Base-by-base conservation (phyloP, 2,329 filamentous ascomycete species). In the Diaporthe destruens region DNA sequence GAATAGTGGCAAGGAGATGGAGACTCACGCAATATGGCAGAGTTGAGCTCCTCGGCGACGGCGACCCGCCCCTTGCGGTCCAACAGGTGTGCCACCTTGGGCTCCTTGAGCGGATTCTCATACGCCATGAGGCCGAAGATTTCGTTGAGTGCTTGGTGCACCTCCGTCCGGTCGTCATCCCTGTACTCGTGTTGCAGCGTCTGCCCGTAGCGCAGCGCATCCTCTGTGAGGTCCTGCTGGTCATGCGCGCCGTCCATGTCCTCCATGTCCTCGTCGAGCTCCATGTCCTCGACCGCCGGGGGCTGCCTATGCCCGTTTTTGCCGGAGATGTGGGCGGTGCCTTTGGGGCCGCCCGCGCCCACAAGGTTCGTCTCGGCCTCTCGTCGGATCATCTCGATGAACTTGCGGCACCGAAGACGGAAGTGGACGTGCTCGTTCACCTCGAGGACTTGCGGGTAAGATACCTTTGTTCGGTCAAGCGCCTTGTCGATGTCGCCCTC, bases 31-130 rank as follows among this genome's bases (percentile, higher is more conserved):
- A 99, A 82, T 77, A 99, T 98, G 59, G 94, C 95, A 74, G 94
- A 94, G 82, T 98, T 98, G 71, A 99, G 86, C 81, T 98, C 95
- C 84, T 99, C 96, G 11, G 95, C 95, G 53, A 98, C 94, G 23
- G 90, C 87, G 23, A 91, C 89, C 55, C 96, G 87, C 1, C 94
- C 94, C 68, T 88, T 89, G 51, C 89, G 87, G 77, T 97, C 94
- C 72, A 99, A 85, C 73, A 98, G 84, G 79, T 94, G 92, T 20
- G 92, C 91, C 72, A 98, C 88, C 73, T 92, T 89, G 63, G 88
- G 87, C 75, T 93, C 94, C 76, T 91, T 90, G 20, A 93, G 87
- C 0, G 95, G 94, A 79, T 98, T 94, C 47, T 89, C 84, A 79
- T 98, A 99, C 1, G 95, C 95, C 75, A 98, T 89, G 70, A 98